Evolutionary conservation across 2,329 filamentous ascomycete species (phyloP), one percentile per base, ranked within the genome.

Genomic region (Sporothrix brasiliensis): DNA sequence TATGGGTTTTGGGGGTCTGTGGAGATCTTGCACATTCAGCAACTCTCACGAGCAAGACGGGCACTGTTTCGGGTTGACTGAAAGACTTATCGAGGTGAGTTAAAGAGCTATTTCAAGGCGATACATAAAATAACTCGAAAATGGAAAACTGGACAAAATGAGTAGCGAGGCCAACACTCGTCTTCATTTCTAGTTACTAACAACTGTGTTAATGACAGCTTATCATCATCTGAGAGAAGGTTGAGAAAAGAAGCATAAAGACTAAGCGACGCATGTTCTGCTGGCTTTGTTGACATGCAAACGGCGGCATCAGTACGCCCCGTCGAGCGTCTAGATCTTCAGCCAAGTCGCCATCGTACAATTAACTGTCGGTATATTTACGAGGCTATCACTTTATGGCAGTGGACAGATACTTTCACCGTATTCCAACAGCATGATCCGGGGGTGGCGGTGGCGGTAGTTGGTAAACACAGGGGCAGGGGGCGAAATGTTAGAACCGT

Each of bases 1-100:
- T 2, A 84, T 88, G 77, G 89, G 89, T 1, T 90, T 91, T 72
- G 83, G 84, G 10, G 89, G 89, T 0, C 79, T 91, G 1, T 90
- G 87, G 87, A 83, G 84, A 30, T 83, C 83, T 5, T 86, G 85
- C 71, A 85, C 84, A 0, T 83, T 86, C 68, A 83, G 80, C 47
- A 81, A 83, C 19, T 79, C 79, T 44, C 82, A 84, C 60, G 84
- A 85, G 13, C 81, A 83, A 13, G 84, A 86, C 72, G 82, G 80
- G 69, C 82, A 84, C 73, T 86, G 84, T 74, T 84, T 87, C 69
- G 79, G 79, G 60, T 77, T 88, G 60, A 89, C 86, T 2, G 87
- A 88, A 76, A 87, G 85, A 77, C 79, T 89, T 47, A 89, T 89
- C 73, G 86, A 88, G 81, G 86, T 88, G 76, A 69, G 74, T 2